Percentiles rank a stretch among this genome's conserved stretches.
These are phyloP conservation scores for Penicillium sp. DNA, from an alignment of 2,329 filamentous ascomycete species.

Conservation along the genomic window DNA sequence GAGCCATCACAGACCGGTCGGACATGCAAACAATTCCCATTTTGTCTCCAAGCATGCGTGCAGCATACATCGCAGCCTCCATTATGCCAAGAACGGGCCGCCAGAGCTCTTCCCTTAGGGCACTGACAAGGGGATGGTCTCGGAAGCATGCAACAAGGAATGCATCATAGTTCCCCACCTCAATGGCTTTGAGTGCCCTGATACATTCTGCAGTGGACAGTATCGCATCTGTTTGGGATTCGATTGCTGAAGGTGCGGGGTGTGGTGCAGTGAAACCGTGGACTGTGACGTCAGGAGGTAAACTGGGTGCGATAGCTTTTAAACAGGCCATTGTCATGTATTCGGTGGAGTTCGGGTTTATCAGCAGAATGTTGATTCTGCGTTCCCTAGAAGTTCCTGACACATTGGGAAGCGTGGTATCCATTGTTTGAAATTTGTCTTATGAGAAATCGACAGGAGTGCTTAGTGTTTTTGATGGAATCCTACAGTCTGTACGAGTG, in stretches of 20 bases:
- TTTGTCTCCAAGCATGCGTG: not conserved
- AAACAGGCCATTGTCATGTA: conserved; percentile 1
- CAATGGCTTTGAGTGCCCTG: not conserved
- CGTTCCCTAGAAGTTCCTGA: not conserved
- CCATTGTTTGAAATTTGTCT: not conserved
- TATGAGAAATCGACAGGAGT: no score
- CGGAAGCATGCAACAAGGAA: conserved; percentile 1
- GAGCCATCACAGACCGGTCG: not conserved
- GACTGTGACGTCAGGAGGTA: not conserved
- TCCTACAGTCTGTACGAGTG: no score
- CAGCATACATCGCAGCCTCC: conserved; percentile 2
- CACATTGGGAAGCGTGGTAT: not conserved
- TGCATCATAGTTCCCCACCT: not conserved
- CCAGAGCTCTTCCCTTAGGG: not conserved
- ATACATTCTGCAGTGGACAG: not conserved
- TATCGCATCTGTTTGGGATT: not conserved
- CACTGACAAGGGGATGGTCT: not conserved
- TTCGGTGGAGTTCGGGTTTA: not conserved
- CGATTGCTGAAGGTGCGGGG: not conserved
- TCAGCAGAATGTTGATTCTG: not conserved
- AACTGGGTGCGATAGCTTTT: not conserved
- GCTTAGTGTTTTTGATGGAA: no score
- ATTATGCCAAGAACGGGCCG: not conserved
- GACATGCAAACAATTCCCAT: not conserved
- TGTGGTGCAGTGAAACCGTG: conserved; percentile 1